phyloP scores from a whole-genome alignment of 192 early-diverging fungal species.

The Backusella tuberculispora region DNA sequence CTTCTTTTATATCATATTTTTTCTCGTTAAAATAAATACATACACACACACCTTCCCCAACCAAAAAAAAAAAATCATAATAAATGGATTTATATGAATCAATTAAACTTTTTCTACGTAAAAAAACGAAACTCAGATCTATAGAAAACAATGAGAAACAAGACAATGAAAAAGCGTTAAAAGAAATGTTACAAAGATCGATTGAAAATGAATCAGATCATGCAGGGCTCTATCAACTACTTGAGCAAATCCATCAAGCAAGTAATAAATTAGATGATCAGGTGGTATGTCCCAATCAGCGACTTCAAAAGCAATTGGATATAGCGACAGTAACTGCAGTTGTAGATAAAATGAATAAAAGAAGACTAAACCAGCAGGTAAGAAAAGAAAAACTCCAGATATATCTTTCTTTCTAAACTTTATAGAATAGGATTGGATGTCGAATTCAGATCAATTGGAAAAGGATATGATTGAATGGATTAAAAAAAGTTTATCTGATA shows the following conservation, averaged over 20 bases:
- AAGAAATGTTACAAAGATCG: no score
- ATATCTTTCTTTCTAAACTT: background rate
- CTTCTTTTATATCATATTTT: no score
- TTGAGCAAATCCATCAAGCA: background rate
- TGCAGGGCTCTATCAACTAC: background rate
- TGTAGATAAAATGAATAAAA: background rate
- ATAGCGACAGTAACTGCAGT: background rate
- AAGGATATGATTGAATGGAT: background rate
- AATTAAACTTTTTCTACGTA: no score
- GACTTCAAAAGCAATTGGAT: background rate
- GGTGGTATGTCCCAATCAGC: background rate
- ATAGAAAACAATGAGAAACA: no score
- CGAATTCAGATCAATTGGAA: background rate
- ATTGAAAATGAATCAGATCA: background rate
- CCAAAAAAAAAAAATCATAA: no score
- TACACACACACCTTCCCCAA: no score
- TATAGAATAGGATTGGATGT: background rate
- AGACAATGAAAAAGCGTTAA: no score
- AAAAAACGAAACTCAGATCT: no score
- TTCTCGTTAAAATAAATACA: no score
- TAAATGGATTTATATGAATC: no score
- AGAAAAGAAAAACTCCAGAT: background rate
- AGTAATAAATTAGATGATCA: background rate
- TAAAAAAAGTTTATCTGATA: background rate
- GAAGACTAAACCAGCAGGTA: background rate